These are phyloP conservation scores for Linanthus parryae DNA, from an alignment of 148 eudicot species.

Conservation along the genomic window DNA sequence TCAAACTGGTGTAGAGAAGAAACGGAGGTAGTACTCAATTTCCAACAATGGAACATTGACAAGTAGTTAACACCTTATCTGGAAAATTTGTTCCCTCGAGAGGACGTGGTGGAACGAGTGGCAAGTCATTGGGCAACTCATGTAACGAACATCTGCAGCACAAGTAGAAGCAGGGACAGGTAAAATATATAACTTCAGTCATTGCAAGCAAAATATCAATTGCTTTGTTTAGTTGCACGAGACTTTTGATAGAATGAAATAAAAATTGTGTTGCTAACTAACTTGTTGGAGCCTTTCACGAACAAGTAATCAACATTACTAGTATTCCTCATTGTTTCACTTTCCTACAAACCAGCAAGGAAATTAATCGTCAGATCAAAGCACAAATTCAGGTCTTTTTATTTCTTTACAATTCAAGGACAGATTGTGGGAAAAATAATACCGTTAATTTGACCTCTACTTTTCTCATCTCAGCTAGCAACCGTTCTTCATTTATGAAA, in stretches of 20 bases:
- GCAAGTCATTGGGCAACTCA: no score
- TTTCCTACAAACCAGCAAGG: constrained; percentile 6
- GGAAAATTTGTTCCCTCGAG: background rate
- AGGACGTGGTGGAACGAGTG: no score
- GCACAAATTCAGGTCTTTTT: background rate
- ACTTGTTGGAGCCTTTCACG: constrained; percentile 1
- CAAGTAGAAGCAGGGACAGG: background rate
- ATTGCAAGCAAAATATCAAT: no score
- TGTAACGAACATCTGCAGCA: no score
- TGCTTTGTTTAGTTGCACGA: background rate
- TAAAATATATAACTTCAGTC: no score
- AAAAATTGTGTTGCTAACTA: constrained; percentile 1
- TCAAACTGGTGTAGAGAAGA: no score
- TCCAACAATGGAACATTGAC: no score
- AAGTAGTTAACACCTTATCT: background rate
- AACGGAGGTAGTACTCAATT: no score
- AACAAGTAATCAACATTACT: constrained; percentile 9
- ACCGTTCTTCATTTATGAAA: constrained; percentile 31
- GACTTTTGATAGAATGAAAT: background rate
- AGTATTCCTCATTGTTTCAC: constrained; percentile 11
- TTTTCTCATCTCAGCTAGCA: constrained; percentile 17
- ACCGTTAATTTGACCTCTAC: constrained; percentile 14
- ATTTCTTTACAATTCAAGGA: no score
- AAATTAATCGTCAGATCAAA: background rate
- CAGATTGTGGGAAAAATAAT: background rate